Base-by-base conservation (phyloP, 2,329 filamentous ascomycete genomes). In the Pseudogymnoascus sp. region DNA sequence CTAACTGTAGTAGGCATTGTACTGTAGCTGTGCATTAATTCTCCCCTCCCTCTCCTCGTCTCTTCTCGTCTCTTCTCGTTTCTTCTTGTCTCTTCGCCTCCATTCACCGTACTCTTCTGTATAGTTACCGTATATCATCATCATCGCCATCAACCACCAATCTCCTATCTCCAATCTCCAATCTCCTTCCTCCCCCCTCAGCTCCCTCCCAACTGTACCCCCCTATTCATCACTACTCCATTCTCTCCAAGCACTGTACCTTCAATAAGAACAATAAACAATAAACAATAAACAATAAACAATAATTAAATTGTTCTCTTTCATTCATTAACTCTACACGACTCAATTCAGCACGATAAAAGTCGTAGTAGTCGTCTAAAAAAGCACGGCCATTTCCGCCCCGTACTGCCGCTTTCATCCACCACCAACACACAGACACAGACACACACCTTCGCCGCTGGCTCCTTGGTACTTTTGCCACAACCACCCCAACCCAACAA, bases 391-490 rank as follows among this genome's bases (percentile, higher is more conserved):
- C 46, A 56, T 56, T 56, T 53, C 26, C 46, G 46, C 46, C 14
- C 46, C n/a, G 46, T 33, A 56, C 46, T 56, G n/a, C 46, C 46
- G 46, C 46, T 56, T 56, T 56, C 46, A 56, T 56, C 46, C 46
- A 53, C 46, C 14, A 53, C 46, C 46, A 53, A 53, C 46, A 53
- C 46, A 53, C 46, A 53, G 43, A 50, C 43, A 53, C 46, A 53
- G 26, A 53, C 24, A 50, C 43, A 11, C 43, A 50, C 43, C 10
- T 6, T 53, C 46, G 46, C 46, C 26, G 46, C 46, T n/a, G 8
- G 4, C 46, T 53, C 46, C 26, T 53, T 31, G 46, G 46, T 53
- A 53, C 26, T 53, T 53, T 53, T 53, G 46, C 46, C 46, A 53
- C 46, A 11, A 53, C 46, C 46, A 11, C 46, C 46, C 43, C 22